A percentile compares a stretch with the other conserved stretches of the same genome.
phyloP scores from a whole-genome alignment of 163 green algal genomes.

The Volvox carteri region DNA sequence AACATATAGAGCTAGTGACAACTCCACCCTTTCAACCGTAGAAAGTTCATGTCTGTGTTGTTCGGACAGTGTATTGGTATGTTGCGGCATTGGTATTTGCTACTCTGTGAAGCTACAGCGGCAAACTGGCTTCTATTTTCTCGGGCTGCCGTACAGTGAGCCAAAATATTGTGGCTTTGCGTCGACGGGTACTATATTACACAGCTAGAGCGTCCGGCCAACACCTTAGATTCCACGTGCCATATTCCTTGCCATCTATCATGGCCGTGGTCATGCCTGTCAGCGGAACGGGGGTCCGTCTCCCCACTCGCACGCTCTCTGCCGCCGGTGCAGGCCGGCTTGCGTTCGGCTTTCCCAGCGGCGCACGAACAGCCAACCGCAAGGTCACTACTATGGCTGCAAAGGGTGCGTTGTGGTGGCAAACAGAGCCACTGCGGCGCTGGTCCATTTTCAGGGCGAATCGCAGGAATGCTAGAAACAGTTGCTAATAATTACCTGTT shows the following conservation, averaged over 20 bases:
- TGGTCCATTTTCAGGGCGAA: conserved; percentile 8
- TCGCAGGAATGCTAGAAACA: not conserved
- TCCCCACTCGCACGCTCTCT: conserved; percentile 36
- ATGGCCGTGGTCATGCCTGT: conserved; percentile 44
- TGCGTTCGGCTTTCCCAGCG: conserved; percentile 41
- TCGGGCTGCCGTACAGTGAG: conserved; percentile 3
- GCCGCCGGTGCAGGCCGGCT: conserved; percentile 20
- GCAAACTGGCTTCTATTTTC: no score
- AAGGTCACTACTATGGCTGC: conserved; percentile 52
- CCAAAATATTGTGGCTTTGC: conserved; percentile 11
- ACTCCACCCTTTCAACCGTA: no score
- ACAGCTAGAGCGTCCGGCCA: not conserved
- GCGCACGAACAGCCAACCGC: conserved; percentile 22
- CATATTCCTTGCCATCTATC: not conserved
- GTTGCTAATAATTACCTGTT: not conserved
- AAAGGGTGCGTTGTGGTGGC: conserved; percentile 21
- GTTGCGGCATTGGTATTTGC: no score
- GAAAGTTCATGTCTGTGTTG: no score
- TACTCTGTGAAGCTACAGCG: no score
- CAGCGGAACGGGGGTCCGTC: conserved; percentile 29
- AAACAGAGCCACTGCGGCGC: not conserved
- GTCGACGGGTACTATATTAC: not conserved
- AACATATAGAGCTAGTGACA: no score
- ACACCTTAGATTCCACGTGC: conserved; percentile 23
- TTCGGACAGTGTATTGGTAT: no score